Evolutionary conservation across 2,329 filamentous ascomycete genomes (phyloP), one percentile per base, ranked within the genome.

Genomic region (Blumeriella jaapii): DNA sequence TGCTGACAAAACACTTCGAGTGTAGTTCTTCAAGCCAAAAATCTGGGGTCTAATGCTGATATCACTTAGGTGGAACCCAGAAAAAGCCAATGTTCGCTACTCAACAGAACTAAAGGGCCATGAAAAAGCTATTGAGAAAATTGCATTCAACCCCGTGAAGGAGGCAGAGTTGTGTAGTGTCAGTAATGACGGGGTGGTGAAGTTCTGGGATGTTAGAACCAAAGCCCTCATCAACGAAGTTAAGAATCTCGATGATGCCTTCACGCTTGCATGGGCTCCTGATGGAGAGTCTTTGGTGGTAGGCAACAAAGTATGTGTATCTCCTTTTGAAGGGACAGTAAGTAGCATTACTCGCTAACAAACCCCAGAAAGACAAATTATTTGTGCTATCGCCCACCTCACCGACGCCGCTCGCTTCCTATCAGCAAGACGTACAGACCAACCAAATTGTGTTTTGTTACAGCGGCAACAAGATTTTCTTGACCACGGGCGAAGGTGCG

Each of bases 181-280:
- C 34, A 81, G 78, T 46, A 70, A 65, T 28, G 82, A 89, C 53
- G 82, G 82, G 2, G 71, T 78, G 19, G 75, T 82, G 41, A 75
- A 80, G 53, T 75, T 89, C 48, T 89, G 82, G 82, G 82, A 89
- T 52, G 80, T 86, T 9, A 67, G 82, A 49, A 79, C 70, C 39
- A 83, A 82, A 53, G 68, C 69, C 2, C 77, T 76, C 48, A 68
- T 79, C 44, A 81, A 80, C 34, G 78, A 83, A 55, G 67, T 83
- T 24, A 76, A 71, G 46, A 69, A 68, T 4, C 63, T 78, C 29
- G 78, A 75, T 6, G 71, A 75, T 45, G 74, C 81, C 3, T 77
- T 82, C 48, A 80, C 76, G 8, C 61, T 89, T 39, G 75, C 71
- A 1, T 89, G 82, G 82, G 70, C 70, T 19, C 82, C 82, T 0